Percentiles rank a stretch among this genome's conserved stretches.
Evolutionary conservation across 805 yeast species (phyloP).

Genomic region (Soucietia sequanensis): DNA sequence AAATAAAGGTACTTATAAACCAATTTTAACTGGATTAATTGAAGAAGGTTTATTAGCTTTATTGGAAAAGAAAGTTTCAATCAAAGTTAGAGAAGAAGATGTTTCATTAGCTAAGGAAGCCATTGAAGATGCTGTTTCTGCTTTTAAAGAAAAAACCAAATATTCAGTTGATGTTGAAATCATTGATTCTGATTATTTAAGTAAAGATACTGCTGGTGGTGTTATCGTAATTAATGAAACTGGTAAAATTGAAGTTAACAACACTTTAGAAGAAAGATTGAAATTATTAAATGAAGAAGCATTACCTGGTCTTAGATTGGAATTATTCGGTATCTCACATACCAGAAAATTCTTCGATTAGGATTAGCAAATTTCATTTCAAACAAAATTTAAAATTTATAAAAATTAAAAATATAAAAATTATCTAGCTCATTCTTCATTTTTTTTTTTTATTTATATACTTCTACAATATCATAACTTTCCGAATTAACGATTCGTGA

Average conservation of each 20-base stretch:
- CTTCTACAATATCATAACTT: too few species aligned
- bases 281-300: constrained; percentile 78
- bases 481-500: too few species aligned
- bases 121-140: constrained; percentile 56
- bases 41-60: constrained; percentile 72
- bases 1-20: constrained; percentile 59
- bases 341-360: constrained; percentile 91
- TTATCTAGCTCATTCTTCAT: too few species aligned
- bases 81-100: constrained; percentile 70
- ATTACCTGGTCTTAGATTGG: constrained; percentile 88
- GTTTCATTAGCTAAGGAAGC: constrained; percentile 60
- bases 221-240: constrained; percentile 64
- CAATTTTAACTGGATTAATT: constrained; percentile 71
- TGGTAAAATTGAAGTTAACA: constrained; percentile 86
- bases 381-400: too few species aligned
- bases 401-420: too few species aligned
- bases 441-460: too few species aligned
- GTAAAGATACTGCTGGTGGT: constrained; percentile 79
- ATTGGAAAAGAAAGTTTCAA: constrained; percentile 64
- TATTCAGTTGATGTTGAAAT: constrained; percentile 54
- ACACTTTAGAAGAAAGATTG: constrained; percentile 94
- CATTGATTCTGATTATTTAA: constrained; percentile 57
- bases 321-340: constrained; percentile 80
- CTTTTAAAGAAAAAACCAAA: constrained; percentile 62
- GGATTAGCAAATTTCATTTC: too few species aligned